Base-by-base conservation (phyloP, 2,329 filamentous ascomycete genomes). In the Botryotinia calthae region DNA sequence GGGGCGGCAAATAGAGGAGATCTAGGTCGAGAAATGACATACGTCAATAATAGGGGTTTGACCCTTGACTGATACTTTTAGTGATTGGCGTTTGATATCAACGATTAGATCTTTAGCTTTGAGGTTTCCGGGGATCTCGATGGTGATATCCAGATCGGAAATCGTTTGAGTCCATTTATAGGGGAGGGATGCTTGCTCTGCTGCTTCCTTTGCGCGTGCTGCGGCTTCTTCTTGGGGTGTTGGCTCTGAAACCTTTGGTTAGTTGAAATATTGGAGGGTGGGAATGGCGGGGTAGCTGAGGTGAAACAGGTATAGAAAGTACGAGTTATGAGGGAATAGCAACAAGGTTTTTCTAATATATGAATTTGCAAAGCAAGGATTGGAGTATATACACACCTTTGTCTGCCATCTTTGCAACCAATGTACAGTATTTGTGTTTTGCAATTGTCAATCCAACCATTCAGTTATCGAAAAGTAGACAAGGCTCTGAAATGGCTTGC, bases 151-250 rank as follows among this genome's bases (percentile, higher is more conserved):
- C 74, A 98, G 85, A 81, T 98, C 96, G 78, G 87, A 87, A 81
- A 99, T 97, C 37, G 92, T 95, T 84, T 99, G 96, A 18, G 88
- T 92, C 96, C 96, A 99, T 85, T 97, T 96, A 90, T 99, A 99
- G 0, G 96, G 96, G 59, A 99, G 90, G 37, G 91, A 89, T 59
- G 90, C 92, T 85, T 99, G 96, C 84, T 99, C 96, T 79, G 91
- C 92, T 72, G 88, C 86, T 84, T 99, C 94, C 81, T 91, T 90
- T 75, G 89, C 91, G 76, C 85, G 86, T 73, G 87, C 86, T 31
- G 88, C 88, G 18, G 86, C 89, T 77, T 87, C 88, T 79, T 90
- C 88, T 87, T 75, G 77, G 40, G 78, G 77, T 48, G 79, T 80
- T n/a, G 71, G 77, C 73, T 81, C 79, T 80, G 68, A 18, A 40